Base-by-base conservation (phyloP, 169 alveolate genomes). In the Plasmodium sp. region DNA sequence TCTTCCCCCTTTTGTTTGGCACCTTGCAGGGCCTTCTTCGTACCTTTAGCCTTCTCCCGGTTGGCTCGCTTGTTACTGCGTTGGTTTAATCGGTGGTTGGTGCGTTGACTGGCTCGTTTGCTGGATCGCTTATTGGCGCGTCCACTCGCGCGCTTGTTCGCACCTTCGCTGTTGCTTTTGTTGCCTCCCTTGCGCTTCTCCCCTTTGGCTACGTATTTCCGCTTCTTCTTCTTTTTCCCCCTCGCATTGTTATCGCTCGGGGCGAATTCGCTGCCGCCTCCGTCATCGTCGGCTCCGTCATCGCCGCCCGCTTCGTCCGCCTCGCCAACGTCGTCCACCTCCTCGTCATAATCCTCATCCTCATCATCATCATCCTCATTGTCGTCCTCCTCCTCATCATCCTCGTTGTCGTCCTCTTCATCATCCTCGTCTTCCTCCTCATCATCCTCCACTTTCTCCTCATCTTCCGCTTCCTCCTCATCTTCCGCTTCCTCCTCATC, bases 191-290 rank as follows among this genome's bases (percentile, higher is more conserved):
- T 51, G 27, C 56, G 9, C 72, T 22, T 56, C 1, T 62, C 33
- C 34, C 73, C 83, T n/a, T 62, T 41, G 16, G 41, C 84, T 6
- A 16, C 62, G 31, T 80, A 18, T 71, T 41, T 41, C 84, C 33
- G 39, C 81, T 62, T 58, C 75, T 90, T 90, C 88, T 56, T 67
- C 33, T 67, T 67, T 67, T 22, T 67, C 39, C 77, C 39, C 6
- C 33, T 51, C 22, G 51, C 48, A 45, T 81, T 54, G 18, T 27
- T 67, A 77, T 36, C 51, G 62, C 45, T 39, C 5, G 5, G 34
- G 6, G 33, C 84, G n/a, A 39, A 36, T 39, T 77, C 84, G 33
- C 1, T 27, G 71, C 39, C 83, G 0, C 39, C 31, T 16, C 39
- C 83, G 12, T 77, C 84, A 1, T 18, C 34, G 9, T 4, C 31